Evolutionary conservation across 441 rosid species (phyloP), one percentile per base, ranked within the genome.

Genomic region (Omphalea diandra): DNA sequence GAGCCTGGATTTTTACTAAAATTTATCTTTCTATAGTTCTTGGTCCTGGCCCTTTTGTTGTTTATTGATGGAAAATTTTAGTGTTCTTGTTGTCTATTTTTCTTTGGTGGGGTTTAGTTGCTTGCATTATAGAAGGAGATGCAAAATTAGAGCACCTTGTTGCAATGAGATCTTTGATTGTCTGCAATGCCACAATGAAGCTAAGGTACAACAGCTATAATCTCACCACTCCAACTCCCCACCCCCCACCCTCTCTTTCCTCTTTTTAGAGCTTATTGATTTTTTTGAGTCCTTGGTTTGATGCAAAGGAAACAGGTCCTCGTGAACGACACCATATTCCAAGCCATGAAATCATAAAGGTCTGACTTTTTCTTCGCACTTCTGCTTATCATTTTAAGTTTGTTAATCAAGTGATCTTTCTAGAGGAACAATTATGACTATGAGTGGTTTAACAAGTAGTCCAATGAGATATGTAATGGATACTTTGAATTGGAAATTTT

Each of bases 151-250:
- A 79, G 87, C 96, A 32, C 93, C 97, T 17, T 90, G 97, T 63
- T 90, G 98, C 72, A 80, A 86, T 76, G 91, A 88, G 72, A 70
- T 88, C 2, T 90, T 82, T 78, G 71, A 82, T 78, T 92, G 98
- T 75, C 81, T 88, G 63, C 90, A 85, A 78, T 92, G 95, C 74
- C 96, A 92, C 71, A 88, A 90, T 55, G 95, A 92, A 77, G 87
- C 79, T 40, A 88, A 85, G 84, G 89, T 83, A 59, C 41, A 59
- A 63, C 26, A 5, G n/a, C 22, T 0, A 1, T 64, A 20, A 31
- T 63, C 8, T 10, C 55, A 11, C 46, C 11, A 5, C 5, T 12
- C 12, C 26, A 3, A 4, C 26, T 20, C 32, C 47, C 10, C 9
- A 26, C 27, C 17, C 38, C 17, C 27, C 35, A 0, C 33, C 11